Conservation (phyloP, 495 filamentous ascomycete species). For the Sabuloglossum arenarium region DNA sequence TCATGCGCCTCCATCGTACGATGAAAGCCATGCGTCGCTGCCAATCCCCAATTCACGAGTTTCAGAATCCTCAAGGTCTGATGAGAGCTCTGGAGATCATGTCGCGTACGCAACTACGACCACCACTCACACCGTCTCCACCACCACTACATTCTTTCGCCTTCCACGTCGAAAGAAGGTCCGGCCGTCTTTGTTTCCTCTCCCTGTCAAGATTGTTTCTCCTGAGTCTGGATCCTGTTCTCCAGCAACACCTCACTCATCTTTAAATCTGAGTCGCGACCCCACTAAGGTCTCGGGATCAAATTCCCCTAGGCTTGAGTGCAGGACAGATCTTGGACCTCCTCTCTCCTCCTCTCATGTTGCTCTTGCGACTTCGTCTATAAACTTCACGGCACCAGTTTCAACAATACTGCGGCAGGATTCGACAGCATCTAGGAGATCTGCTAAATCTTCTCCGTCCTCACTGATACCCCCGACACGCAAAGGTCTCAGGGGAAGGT, state of each 20-base stretch:
- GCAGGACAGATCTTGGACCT: neutral
- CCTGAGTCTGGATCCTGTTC: slow-evolving; percentile 11
- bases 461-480: slow-evolving; percentile 24
- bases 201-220: slow-evolving; percentile 42
- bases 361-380: slow-evolving; percentile 22
- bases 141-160: slow-evolving; percentile 44
- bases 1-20: slow-evolving; percentile 36
- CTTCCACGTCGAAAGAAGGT: slow-evolving; percentile 66
- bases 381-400: slow-evolving; percentile 18
- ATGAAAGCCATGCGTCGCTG: slow-evolving; percentile 44
- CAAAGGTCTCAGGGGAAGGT: slow-evolving; percentile 43
- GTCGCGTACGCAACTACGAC: slow-evolving; percentile 39
- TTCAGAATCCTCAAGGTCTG: slow-evolving; percentile 84
- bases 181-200: slow-evolving; percentile 69
- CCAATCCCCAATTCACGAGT: slow-evolving; percentile 47
- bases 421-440: slow-evolving; percentile 44
- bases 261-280: slow-evolving; percentile 16
- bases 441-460: slow-evolving; percentile 50
- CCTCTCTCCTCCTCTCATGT: slow-evolving; percentile 35
- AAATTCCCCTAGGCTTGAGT: neutral
- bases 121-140: slow-evolving; percentile 40
- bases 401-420: slow-evolving; percentile 30
- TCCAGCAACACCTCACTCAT: slow-evolving; percentile 29
- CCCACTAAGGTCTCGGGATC: slow-evolving; percentile 11
- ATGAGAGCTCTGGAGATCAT: slow-evolving; percentile 64